Evolutionary conservation across 305 asterid species (phyloP), one percentile per base, ranked within the genome.

Genomic region (Fraxinus nigra): DNA sequence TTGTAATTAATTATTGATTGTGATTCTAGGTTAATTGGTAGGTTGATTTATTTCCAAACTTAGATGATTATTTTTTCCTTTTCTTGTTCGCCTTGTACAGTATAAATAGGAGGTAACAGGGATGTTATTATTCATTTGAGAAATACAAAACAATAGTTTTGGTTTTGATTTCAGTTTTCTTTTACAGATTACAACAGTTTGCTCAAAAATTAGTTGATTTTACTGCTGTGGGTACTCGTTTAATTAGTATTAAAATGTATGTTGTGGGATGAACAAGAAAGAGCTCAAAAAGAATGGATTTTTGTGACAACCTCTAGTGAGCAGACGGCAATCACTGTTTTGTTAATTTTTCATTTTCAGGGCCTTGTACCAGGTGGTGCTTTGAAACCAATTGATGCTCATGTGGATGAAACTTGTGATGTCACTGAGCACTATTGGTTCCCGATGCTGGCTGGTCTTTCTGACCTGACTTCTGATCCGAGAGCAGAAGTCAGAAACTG

Each of bases 361-460:
- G 98, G 99, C 84, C 97, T 93, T 82, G 86, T 95, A 85, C 98
- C 99, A 24, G 98, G 99, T 83, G 99, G 99, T 82, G 95, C 96
- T 80, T 86, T 93, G 89, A 93, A 92, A 85, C 99, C 98, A 76
- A 90, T 95, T 85, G 97, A 92, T 70, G 79, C 82, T 77, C 79
- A 84, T 85, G 88, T 84, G 11, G 98, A 92, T 86, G 92, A 92
- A 86, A 81, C 94, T 70, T 89, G 51, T 91, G 98, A 97, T 82
- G 95, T 97, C 86, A 97, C 99, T 48, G 98, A 97, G 89, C 98
- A 97, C 87, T 97, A 93, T 89, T 97, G 99, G 99, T 97, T 97
- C 88, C 99, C 99, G 34, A 97, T 97, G 99, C 90, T 97, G 85
- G 98, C 98, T 87, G 99, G 99, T 87, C 97, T 97, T 63, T 97